Conservation (phyloP, 2,329 filamentous ascomycete genomes). For the Colletotrichum acutatum region DNA sequence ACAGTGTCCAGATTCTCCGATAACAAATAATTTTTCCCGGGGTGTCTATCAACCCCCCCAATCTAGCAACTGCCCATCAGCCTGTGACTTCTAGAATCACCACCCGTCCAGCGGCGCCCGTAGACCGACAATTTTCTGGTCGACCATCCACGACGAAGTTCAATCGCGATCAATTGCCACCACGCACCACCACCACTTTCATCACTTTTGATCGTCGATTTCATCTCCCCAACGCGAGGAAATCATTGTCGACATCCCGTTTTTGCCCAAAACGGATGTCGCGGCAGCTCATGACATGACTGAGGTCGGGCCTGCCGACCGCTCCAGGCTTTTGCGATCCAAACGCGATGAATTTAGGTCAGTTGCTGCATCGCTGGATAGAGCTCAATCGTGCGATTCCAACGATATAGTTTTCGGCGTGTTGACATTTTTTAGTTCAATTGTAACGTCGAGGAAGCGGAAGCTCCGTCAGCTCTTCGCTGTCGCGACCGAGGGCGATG, state of each 20-base stretch:
- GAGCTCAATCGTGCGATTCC: conserved; percentile 61
- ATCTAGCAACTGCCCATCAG: conserved; percentile 32
- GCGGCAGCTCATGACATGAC: conserved; percentile 75
- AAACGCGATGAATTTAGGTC: conserved; percentile 72
- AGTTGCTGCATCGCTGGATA: conserved; percentile 55
- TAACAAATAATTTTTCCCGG: conserved; percentile 37
- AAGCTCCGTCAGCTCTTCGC: conserved; percentile 89
- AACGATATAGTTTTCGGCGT: conserved; percentile 55
- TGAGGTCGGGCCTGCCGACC: conserved; percentile 75
- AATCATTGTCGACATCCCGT: conserved; percentile 58
- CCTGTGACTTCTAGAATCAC: conserved; percentile 34
- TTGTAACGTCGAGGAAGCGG: conserved; percentile 87
- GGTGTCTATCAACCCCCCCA: conserved; percentile 30
- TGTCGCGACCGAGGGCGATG: conserved; percentile 77
- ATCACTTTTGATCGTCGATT: conserved; percentile 40
- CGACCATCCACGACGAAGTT: conserved; percentile 36
- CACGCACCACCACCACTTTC: conserved; percentile 34
- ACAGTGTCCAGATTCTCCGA: conserved; percentile 29
- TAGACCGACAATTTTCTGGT: conserved; percentile 35
- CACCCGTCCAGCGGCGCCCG: conserved; percentile 34
- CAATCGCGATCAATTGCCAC: conserved; percentile 38
- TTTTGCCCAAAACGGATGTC: conserved; percentile 77
- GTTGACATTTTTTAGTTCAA: conserved; percentile 67
- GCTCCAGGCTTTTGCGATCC: conserved; percentile 73
- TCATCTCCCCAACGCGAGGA: conserved; percentile 46